Base-by-base conservation (phyloP, 768 basidiomycete species). In the Cystobasidium ongulense region DNA sequence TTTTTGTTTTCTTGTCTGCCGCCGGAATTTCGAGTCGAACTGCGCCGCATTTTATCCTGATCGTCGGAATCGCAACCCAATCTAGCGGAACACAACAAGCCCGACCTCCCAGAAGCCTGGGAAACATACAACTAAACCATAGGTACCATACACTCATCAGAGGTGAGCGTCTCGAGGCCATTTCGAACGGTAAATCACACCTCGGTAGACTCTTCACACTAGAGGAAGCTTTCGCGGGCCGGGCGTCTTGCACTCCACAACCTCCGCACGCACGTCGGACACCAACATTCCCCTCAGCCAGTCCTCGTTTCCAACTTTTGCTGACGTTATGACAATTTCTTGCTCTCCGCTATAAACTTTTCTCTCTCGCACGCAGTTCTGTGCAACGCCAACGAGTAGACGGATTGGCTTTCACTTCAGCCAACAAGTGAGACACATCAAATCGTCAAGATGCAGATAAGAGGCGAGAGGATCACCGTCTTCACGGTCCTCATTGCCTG, bases 381-480 rank as follows among this genome's bases (percentile, higher is more conserved):
- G 13, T 13, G 43, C 43, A 46, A n/a, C 43, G n/a, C 13, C 43
- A n/a, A 46, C 43, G n/a, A 46, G 43, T 46, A 13, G 13, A 13
- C 13, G n/a, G 43, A 13, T 46, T 13, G 43, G n/a, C n/a, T 46
- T 13, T 46, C 43, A 46, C n/a, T 46, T 46, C 43, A 46, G n/a
- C 43, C 57, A 13, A 13, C 57, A 59, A n/a, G 13, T 59, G 21
- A 15, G 13, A 59, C 11, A n/a, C 57, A 59, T 13, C 57, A 59
- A 46, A 21, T 52, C 21, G 13, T 46, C 33, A 74, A 41, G 27
- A 75, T 75, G 74, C 27, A 71, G 11, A 63, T 75, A 29, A 71
- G 74, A 61, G 74, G 74, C 2, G 65, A 75, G 61, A 54, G 23
- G 39, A 43, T 75, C 62, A 75, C 70, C 11, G 27, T 39, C 23